Evolutionary conservation across 768 basidiomycete genomes (phyloP).

Genomic region (Trametes cingulata): DNA sequence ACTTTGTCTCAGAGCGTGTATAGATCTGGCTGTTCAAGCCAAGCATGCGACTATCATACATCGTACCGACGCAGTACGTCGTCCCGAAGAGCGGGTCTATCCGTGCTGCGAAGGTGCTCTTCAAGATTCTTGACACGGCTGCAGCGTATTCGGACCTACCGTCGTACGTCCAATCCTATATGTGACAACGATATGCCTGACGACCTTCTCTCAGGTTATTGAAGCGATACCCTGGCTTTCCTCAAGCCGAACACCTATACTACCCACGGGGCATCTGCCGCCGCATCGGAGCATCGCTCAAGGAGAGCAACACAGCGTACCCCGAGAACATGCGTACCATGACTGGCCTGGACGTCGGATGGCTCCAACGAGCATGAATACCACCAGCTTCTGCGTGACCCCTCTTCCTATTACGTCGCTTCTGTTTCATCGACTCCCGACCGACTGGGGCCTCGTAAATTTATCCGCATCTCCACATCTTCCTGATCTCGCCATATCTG

Average conservation of each 20-base stretch:
- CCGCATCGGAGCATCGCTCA: conserved; percentile 65
- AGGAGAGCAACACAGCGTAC: conserved; percentile 76
- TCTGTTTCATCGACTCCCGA: not conserved
- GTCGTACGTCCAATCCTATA: conserved; percentile 39
- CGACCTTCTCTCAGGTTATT: conserved; percentile 44
- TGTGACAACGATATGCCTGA: not conserved
- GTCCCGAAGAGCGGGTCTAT: conserved; percentile 65
- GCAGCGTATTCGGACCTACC: conserved; percentile 54
- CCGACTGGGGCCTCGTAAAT: not conserved
- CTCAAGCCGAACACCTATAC: conserved; percentile 83
- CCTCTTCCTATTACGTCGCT: not conserved
- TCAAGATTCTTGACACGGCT: conserved; percentile 69
- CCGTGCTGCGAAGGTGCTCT: conserved; percentile 81
- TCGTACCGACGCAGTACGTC: conserved; percentile 50
- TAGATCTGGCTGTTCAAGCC: conserved; percentile 92
- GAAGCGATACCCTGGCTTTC: conserved; percentile 76
- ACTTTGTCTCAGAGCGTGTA: not conserved
- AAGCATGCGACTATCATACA: conserved; percentile 76
- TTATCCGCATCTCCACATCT: conserved; percentile 11
- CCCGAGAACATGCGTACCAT: conserved; percentile 74
- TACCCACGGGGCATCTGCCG: conserved; percentile 82
- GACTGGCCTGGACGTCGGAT: conserved; percentile 83
- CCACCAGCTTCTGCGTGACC: not conserved
- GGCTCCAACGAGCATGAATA: conserved; percentile 49
- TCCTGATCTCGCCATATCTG: not conserved